A percentile compares a stretch with the other conserved stretches of the same genome.
Conservation (phyloP, 75 land plant genomes). For the Gnetum montanum region DNA sequence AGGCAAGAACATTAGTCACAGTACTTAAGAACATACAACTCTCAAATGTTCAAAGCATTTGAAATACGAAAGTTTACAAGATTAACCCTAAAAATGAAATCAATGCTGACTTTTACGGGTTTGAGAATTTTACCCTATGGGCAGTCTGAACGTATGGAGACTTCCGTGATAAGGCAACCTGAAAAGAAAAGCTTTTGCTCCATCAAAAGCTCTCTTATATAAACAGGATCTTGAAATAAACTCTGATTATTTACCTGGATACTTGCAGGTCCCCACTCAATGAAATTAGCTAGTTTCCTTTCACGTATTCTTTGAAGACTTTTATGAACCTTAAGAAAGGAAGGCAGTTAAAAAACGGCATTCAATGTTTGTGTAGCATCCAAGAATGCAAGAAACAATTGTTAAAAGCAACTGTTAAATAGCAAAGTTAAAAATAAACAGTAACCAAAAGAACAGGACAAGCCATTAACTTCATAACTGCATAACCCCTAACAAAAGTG, state of each 20-base stretch:
- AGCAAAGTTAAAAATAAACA: not conserved
- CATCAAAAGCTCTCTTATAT: not conserved
- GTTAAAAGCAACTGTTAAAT: not conserved
- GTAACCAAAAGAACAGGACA: not conserved
- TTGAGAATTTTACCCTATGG: constrained; percentile 58
- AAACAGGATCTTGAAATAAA: not conserved
- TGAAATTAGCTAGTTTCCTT: constrained; percentile 98
- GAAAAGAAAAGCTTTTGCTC: constrained; percentile 5
- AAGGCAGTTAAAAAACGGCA: too few species aligned
- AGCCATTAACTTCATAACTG: not conserved
- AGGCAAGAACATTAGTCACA: not conserved
- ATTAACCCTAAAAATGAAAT: not conserved
- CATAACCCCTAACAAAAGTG: too few species aligned
- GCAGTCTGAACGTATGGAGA: constrained; percentile 99
- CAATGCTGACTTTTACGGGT: not conserved
- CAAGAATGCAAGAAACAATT: too few species aligned
- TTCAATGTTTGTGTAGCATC: too few species aligned
- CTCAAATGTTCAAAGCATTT: not conserved
- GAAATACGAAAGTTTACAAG: not conserved
- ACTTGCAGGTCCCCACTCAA: constrained; percentile 99
- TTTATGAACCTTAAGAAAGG: constrained; percentile 72
- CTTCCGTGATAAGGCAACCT: constrained; percentile 98
- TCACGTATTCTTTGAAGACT: constrained; percentile 98
- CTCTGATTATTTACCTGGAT: constrained; percentile 61
- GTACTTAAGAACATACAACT: not conserved